Evolutionary conservation across 768 basidiomycete genomes (phyloP).

Genomic region (Boletellus ananiceps): DNA sequence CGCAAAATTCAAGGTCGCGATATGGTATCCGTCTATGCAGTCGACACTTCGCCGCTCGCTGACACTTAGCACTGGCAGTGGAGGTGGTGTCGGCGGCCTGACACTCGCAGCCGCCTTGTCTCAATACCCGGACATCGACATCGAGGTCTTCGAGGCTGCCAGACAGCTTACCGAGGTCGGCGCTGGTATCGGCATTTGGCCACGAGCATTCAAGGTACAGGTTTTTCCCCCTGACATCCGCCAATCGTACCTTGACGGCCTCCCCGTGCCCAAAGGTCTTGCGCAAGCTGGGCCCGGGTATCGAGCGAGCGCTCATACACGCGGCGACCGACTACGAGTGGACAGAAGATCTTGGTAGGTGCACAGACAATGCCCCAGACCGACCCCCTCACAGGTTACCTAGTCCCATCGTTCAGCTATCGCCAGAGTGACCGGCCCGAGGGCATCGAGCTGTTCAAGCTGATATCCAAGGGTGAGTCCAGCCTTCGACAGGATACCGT

Average conservation of each 20-base stretch:
- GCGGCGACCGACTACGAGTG: constrained; percentile 16
- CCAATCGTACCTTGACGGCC: not conserved
- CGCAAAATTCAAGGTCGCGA: constrained; percentile 26
- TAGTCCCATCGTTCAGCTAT: constrained; percentile 51
- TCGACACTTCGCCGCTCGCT: not conserved
- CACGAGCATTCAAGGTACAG: constrained; percentile 28
- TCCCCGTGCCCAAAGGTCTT: constrained; percentile 14
- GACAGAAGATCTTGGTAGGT: constrained; percentile 23
- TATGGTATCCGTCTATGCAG: constrained; percentile 16
- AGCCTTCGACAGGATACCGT: not conserved
- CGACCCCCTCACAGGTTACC: not conserved
- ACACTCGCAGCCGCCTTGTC: constrained; percentile 35
- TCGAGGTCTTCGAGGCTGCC: constrained; percentile 54
- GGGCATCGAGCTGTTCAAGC: constrained; percentile 49
- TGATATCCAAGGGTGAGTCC: constrained; percentile 51
- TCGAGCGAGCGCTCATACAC: constrained; percentile 16
- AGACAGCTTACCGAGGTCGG: constrained; percentile 49
- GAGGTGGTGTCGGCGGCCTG: constrained; percentile 40
- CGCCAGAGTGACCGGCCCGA: constrained; percentile 58
- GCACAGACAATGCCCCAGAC: not conserved
- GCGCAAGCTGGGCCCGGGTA: constrained; percentile 15
- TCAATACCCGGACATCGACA: constrained; percentile 48
- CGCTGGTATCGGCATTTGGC: constrained; percentile 54
- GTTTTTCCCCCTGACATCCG: not conserved
- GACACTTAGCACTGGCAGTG: constrained; percentile 22